Evolutionary conservation across 2,329 filamentous ascomycete species (phyloP).

Genomic region (Aspergillus versicolor): DNA sequence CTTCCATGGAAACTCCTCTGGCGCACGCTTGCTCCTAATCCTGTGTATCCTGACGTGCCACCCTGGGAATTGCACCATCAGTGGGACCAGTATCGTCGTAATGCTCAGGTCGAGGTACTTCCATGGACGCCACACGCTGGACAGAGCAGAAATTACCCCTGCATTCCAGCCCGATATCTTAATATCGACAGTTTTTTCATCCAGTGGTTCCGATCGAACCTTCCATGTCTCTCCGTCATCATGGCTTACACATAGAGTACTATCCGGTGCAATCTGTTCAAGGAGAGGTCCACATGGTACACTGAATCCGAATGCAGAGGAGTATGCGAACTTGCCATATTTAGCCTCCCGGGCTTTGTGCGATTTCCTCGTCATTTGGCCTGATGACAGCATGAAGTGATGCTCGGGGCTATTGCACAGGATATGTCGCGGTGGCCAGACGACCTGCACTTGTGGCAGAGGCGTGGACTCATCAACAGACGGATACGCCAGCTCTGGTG

Average conservation of each 20-base stretch:
- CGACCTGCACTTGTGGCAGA: slow-evolving; percentile 12
- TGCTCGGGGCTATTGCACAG: slow-evolving; percentile 42
- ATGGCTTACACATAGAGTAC: slow-evolving; percentile 37
- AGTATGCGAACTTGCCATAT: slow-evolving; percentile 52
- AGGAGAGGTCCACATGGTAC: slow-evolving; percentile 40
- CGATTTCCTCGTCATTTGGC: slow-evolving; percentile 41
- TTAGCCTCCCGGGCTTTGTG: slow-evolving; percentile 47
- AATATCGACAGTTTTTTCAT: not conserved
- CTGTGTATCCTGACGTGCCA: slow-evolving; percentile 22
- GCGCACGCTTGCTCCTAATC: not conserved
- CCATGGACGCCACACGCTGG: slow-evolving; percentile 19
- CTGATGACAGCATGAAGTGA: slow-evolving; percentile 46
- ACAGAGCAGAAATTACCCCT: not conserved
- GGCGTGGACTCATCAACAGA: slow-evolving; percentile 9
- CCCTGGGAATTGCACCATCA: slow-evolving; percentile 13
- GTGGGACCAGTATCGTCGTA: slow-evolving; percentile 14
- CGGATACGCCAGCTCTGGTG: slow-evolving; percentile 39
- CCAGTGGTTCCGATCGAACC: slow-evolving; percentile 34
- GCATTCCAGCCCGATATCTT: not conserved
- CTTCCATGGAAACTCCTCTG: not conserved
- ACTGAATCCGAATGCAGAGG: slow-evolving; percentile 49
- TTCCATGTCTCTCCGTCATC: slow-evolving; percentile 42
- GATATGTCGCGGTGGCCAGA: slow-evolving; percentile 44
- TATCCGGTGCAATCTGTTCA: slow-evolving; percentile 44
- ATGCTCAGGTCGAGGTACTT: slow-evolving; percentile 13